phyloP scores from a whole-genome alignment of 2,329 filamentous ascomycete genomes.

The Colletotrichum destructivum region DNA sequence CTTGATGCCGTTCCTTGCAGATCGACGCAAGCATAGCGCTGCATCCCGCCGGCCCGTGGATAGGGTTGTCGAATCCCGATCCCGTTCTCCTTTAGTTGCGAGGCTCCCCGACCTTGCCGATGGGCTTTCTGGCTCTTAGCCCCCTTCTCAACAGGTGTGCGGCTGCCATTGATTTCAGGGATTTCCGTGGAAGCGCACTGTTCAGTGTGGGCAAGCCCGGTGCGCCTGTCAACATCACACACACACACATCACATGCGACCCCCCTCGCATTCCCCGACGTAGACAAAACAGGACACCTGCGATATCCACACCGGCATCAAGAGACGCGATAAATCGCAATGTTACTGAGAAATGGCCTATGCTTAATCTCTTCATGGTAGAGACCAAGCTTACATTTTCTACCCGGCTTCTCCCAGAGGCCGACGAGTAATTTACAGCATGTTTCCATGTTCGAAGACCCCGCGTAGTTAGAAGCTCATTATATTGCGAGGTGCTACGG shows the following conservation, averaged over 20 bases:
- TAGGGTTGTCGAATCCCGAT: background rate
- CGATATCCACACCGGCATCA: background rate
- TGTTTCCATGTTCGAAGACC: background rate
- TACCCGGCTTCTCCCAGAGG: background rate
- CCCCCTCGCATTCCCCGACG: background rate
- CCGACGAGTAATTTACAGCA: no score
- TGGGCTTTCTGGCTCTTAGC: background rate
- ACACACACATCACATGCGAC: background rate
- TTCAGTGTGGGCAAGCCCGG: background rate
- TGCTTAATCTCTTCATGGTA: no score
- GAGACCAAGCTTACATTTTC: background rate
- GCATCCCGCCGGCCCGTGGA: background rate
- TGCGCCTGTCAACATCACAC: background rate
- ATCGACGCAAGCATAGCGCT: slow-evolving; percentile 17
- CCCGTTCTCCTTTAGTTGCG: background rate
- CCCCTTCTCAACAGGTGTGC: background rate
- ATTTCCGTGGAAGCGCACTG: background rate
- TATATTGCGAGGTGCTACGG: background rate
- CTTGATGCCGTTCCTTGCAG: slow-evolving; percentile 16
- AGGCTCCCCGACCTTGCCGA: background rate
- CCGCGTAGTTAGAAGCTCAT: background rate
- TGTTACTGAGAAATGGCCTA: background rate
- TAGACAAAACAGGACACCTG: background rate
- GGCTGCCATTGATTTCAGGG: background rate
- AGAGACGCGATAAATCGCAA: background rate